phyloP scores from a whole-genome alignment of 1,139 yeast genomes.

The Yamadazyma diospyri region DNA sequence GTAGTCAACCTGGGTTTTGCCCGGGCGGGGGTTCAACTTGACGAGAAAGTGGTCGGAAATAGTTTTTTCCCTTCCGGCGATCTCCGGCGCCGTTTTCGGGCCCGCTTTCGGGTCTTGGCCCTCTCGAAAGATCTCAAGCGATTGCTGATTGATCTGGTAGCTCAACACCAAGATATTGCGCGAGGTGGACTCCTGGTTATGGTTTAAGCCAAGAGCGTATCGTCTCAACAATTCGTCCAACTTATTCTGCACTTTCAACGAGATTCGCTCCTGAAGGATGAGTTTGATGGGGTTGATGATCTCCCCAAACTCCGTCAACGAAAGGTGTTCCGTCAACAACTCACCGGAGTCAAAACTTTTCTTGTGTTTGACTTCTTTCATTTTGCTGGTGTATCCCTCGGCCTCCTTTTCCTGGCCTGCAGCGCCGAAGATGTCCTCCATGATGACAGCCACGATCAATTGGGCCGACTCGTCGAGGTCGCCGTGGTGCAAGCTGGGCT shows the following conservation, averaged over 20 bases:
- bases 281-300: constrained; percentile 70
- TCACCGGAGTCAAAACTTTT: constrained; percentile 89
- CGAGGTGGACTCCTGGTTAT: constrained; percentile 59
- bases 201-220: constrained; percentile 72
- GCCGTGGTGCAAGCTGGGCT: constrained; percentile 52
- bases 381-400: constrained; percentile 80
- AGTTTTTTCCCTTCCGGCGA: not conserved
- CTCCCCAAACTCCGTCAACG: constrained; percentile 55
- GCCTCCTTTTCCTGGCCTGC: constrained; percentile 95
- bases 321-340: constrained; percentile 62
- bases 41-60: constrained; percentile 60
- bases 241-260: constrained; percentile 67
- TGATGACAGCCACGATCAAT: constrained; percentile 64
- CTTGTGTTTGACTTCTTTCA: constrained; percentile 88
- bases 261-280: constrained; percentile 62
- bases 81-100: constrained; percentile 23
- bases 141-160: constrained; percentile 65
- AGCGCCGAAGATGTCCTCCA: constrained; percentile 92
- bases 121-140: constrained; percentile 29
- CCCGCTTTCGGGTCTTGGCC: constrained; percentile 7
- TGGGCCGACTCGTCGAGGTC: constrained; percentile 70
- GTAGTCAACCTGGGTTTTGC: constrained; percentile 49
- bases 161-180: constrained; percentile 66
- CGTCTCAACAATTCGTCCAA: constrained; percentile 77
- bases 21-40: constrained; percentile 56